phyloP scores from a whole-genome alignment of 805 yeast species.

The Barnettozyma wickerhamii region DNA sequence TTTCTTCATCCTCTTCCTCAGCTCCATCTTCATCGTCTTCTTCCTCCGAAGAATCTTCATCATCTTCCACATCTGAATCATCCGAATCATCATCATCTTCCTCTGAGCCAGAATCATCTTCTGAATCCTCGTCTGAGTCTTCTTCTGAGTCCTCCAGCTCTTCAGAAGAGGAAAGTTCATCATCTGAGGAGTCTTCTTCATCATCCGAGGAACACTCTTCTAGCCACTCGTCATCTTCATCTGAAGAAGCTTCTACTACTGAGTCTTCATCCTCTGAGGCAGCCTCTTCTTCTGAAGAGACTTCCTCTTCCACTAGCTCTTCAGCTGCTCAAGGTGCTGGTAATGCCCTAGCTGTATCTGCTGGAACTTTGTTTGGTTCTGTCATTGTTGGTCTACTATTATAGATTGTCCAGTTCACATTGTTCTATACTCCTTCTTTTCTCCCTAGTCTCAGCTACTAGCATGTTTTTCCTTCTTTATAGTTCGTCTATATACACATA shows the following conservation, averaged over 20 bases:
- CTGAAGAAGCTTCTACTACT: conserved; percentile 5
- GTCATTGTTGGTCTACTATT: conserved; percentile 2
- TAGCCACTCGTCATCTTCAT: conserved; percentile 13
- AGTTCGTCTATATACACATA: too few species aligned
- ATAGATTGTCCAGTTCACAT: conserved; percentile 4
- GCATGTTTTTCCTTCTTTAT: too few species aligned
- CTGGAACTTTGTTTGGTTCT: conserved; percentile 1
- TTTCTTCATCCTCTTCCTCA: conserved; percentile 26
- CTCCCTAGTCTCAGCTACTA: too few species aligned
- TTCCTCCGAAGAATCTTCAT: conserved; percentile 23
- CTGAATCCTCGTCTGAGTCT: conserved; percentile 22
- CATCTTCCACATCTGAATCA: conserved; percentile 23
- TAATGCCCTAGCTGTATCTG: conserved; percentile 1
- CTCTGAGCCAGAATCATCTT: conserved; percentile 17
- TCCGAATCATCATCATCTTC: conserved; percentile 22
- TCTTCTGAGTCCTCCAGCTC: too few species aligned
- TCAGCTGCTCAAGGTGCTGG: conserved; percentile 4
- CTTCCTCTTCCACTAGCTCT: conserved; percentile 19
- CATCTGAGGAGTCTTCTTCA: conserved; percentile 16
- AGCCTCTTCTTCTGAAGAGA: conserved; percentile 18
- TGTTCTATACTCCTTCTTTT: too few species aligned
- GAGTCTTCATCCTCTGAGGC: conserved; percentile 11
- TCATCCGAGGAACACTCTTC: conserved; percentile 10
- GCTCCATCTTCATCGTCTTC: conserved; percentile 27
- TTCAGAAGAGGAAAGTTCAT: conserved; percentile 14